phyloP scores from a whole-genome alignment of 2,329 filamentous ascomycete species.

The Aspergillus persii region DNA sequence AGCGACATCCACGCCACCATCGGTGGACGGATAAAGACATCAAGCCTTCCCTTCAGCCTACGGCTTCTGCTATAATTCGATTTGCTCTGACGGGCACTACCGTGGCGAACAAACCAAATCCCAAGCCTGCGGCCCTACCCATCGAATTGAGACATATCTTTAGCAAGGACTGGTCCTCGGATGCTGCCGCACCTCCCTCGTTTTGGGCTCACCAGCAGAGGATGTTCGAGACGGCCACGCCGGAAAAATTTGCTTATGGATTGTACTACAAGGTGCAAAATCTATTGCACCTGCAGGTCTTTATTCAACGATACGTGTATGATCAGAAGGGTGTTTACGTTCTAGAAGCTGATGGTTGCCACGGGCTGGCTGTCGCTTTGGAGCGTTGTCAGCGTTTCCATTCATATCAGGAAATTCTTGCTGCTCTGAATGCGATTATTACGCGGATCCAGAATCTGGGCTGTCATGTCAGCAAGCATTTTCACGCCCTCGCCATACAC shows the following conservation, averaged over 20 bases:
- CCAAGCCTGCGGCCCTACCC: constrained; percentile 2
- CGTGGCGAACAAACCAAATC: constrained; percentile 3
- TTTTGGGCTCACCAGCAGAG: constrained; percentile 23
- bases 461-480: constrained; percentile 6
- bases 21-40: background rate
- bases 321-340: constrained; percentile 5
- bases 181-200: constrained; percentile 14
- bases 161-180: constrained; percentile 20
- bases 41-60: constrained; percentile 11
- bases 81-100: constrained; percentile 30
- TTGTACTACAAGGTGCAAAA: background rate
- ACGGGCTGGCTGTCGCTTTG: constrained; percentile 19
- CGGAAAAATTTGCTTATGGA: background rate
- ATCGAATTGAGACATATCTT: constrained; percentile 21
- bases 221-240: constrained; percentile 1
- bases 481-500: constrained; percentile 27
- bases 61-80: constrained; percentile 32
- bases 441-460: constrained; percentile 24
- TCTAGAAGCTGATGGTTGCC: constrained; percentile 11
- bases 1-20: background rate
- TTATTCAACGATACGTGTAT: constrained; percentile 26
- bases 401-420: constrained; percentile 32
- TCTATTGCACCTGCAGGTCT: constrained; percentile 17
- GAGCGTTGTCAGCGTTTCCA: constrained; percentile 21
- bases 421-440: constrained; percentile 29